Evolutionary conservation across 2,329 filamentous ascomycete genomes (phyloP).

Genomic region (Colletotrichum trifolii): DNA sequence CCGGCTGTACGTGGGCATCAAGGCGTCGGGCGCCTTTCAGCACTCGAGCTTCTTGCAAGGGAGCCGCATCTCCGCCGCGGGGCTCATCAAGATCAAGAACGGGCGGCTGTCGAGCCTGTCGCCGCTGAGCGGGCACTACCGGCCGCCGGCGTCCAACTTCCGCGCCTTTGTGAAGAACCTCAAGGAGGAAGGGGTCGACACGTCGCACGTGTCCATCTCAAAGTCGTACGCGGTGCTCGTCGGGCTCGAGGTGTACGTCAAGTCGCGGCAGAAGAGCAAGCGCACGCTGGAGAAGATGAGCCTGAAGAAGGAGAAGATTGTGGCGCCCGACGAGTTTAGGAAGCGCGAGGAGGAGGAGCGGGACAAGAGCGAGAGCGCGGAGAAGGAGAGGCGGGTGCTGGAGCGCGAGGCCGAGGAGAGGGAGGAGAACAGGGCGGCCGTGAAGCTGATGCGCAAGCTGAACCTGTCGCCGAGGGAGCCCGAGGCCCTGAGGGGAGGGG

Average conservation of each 20-base stretch:
- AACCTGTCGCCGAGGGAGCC: conserved; percentile 45
- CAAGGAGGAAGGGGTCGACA: conserved; percentile 79
- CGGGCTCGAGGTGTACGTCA: conserved; percentile 83
- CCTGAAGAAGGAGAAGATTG: conserved; percentile 66
- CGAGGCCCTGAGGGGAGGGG: conserved; percentile 40
- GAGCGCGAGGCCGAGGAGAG: conserved; percentile 56
- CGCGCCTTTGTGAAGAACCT: conserved; percentile 81
- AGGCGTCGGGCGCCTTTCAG: conserved; percentile 88
- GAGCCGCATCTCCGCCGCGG: conserved; percentile 82
- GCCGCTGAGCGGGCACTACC: conserved; percentile 82
- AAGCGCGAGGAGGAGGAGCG: conserved; percentile 67
- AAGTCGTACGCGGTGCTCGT: conserved; percentile 85
- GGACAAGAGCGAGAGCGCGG: conserved; percentile 70
- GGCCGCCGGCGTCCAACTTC: conserved; percentile 85
- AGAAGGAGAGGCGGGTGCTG: conserved; percentile 58
- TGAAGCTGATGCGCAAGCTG: conserved; percentile 55
- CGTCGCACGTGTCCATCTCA: conserved; percentile 81
- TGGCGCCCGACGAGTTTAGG: conserved; percentile 69
- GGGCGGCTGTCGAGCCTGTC: conserved; percentile 81
- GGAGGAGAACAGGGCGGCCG: conserved; percentile 40
- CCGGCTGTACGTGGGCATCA: conserved; percentile 89
- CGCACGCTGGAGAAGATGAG: conserved; percentile 60
- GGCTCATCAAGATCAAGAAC: conserved; percentile 85
- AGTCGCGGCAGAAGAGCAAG: conserved; percentile 74
- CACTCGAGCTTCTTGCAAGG: conserved; percentile 92